These are phyloP conservation scores for Cokeromyces recurvatus DNA, from an alignment of 371 early-diverging fungal species.

Conservation along the genomic window DNA sequence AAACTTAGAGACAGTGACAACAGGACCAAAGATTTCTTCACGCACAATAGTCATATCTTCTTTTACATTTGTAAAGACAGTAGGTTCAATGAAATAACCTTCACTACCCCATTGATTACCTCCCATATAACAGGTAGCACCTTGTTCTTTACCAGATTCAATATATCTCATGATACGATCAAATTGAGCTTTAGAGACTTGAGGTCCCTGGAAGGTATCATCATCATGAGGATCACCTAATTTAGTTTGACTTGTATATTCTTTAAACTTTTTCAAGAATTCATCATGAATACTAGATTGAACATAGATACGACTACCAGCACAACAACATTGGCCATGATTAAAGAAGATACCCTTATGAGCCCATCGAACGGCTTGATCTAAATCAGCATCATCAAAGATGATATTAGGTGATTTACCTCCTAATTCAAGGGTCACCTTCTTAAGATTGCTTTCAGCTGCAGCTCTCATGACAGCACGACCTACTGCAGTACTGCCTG, in stretches of 20 bases:
- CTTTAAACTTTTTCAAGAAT: constrained; percentile 64
- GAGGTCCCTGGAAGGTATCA: constrained; percentile 65
- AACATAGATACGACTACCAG: constrained; percentile 82
- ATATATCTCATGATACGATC: constrained; percentile 61
- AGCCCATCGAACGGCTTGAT: constrained; percentile 69
- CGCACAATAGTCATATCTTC: constrained; percentile 56
- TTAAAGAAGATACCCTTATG: constrained; percentile 74
- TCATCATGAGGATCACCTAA: constrained; percentile 59
- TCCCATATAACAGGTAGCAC: constrained; percentile 45
- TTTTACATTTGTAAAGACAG: constrained; percentile 42
- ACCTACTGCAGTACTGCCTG: constrained; percentile 56
- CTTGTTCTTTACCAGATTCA: constrained; percentile 45
- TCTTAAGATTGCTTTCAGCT: constrained; percentile 70
- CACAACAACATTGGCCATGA: constrained; percentile 83
- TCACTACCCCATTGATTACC: constrained; percentile 44
- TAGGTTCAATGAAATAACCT: constrained; percentile 50
- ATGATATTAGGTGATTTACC: constrained; percentile 90
- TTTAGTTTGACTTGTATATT: constrained; percentile 47
- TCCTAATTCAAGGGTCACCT: constrained; percentile 74
- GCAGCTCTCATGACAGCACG: constrained; percentile 52
- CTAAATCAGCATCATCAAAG: constrained; percentile 81
- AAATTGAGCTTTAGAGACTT: constrained; percentile 73
- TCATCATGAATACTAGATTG: constrained; percentile 72
- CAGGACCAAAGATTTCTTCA: constrained; percentile 83
- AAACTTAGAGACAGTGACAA: constrained; percentile 67